A percentile compares a stretch with the other conserved stretches of the same genome.
Evolutionary conservation across 176 grass and related monocot species (phyloP).

Genomic region (Rhynchospora breviuscula): DNA sequence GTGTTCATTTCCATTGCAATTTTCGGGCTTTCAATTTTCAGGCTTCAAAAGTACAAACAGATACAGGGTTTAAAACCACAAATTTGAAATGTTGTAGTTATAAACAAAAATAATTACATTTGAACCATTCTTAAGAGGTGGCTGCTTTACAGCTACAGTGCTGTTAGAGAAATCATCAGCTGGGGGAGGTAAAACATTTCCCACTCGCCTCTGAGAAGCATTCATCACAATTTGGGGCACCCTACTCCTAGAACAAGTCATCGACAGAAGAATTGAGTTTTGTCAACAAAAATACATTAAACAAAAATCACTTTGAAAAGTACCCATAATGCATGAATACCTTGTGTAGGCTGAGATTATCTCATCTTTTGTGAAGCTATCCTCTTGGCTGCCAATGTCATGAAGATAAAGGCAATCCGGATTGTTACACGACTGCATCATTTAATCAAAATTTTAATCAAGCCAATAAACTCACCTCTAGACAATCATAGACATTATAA

Average conservation of each 20-base stretch:
- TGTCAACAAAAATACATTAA: conserved; percentile 22
- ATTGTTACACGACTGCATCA: conserved; percentile 87
- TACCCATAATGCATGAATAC: conserved; percentile 23
- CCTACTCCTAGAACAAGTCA: conserved; percentile 63
- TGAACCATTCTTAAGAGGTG: conserved; percentile 52
- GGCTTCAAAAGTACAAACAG: neutral
- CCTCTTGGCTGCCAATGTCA: conserved; percentile 85
- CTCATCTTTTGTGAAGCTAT: conserved; percentile 99
- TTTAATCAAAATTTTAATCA: conserved; percentile 25
- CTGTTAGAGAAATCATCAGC: conserved; percentile 69
- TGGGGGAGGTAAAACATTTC: conserved; percentile 73
- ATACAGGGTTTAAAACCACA: neutral
- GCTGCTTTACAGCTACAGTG: conserved; percentile 44
- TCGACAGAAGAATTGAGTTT: conserved; percentile 1
- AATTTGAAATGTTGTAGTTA: neutral
- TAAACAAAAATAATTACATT: conserved; percentile 37
- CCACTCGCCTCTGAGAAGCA: conserved; percentile 64
- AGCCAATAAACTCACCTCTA: neutral
- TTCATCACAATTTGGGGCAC: conserved; percentile 77
- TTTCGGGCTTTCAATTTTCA: neutral
- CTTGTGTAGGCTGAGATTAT: conserved; percentile 98
- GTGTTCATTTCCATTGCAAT: neutral
- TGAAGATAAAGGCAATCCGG: conserved; percentile 99
- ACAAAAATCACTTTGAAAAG: neutral
- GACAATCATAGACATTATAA: conserved; percentile 15